Evolutionary conservation across 2,329 filamentous ascomycete species (phyloP), one percentile per base, ranked within the genome.

Genomic region (Calonectria ilicicola): DNA sequence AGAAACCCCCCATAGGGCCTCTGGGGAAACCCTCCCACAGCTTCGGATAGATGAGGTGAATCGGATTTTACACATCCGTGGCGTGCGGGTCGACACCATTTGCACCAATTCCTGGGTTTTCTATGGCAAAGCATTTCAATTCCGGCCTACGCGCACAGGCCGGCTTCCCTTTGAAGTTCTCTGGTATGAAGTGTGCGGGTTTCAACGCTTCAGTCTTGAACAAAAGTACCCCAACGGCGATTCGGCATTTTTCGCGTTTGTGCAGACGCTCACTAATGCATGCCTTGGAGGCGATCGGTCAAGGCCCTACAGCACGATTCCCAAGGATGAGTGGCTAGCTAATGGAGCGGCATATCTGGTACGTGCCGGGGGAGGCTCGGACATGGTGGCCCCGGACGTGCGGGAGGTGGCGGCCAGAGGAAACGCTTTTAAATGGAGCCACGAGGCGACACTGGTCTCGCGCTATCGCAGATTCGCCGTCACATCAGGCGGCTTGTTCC

Each of bases 221-320:
- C 69, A 75, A 26, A 70, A 64, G 15, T 83, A 83, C 35, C 72
- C 70, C 19, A 80, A 76, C n/a, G 73, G 74, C 6, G 76, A 80
- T 17, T 73, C 81, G 8, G 79, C 80, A 12, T 81, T 84, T 64
- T 81, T 80, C 29, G 83, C 82, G 1, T 74, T 84, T 14, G 75
- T 81, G 5, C 82, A 84, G 29, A 84, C 81, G 3, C 79, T 84
- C 6, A 81, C 81, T 23, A 84, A 84, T 56, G 82, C 73, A 2
- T 82, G 80, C 64, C 72, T 81, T 21, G 78, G 81, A 46, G 76
- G 75, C 29, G 80, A 81, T 53, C 80, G 81, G 21, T 72, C 76
- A 27, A 74, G 80, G 2, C 69, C 74, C 2, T 81, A 83, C 58
- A 72, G 73, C 12, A 74, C 68, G 26, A 70, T 83, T 15, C 67